Evolutionary conservation across 345 rosid species (phyloP).

Genomic region (Rhodamnia rubescens): DNA sequence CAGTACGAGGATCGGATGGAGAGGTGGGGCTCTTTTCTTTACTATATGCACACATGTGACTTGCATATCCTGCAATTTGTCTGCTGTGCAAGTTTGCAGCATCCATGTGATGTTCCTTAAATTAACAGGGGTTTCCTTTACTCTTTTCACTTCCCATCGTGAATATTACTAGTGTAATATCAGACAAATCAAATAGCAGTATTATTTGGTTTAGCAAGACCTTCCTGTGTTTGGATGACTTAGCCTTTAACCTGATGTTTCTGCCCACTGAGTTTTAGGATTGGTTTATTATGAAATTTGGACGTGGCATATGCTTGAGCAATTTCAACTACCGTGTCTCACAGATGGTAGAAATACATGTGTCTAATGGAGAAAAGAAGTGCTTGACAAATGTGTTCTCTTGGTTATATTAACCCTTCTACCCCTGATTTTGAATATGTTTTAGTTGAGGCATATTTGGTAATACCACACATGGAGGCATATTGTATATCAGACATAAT

Average conservation of each 20-base stretch:
- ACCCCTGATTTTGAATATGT: not conserved
- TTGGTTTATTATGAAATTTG: not conserved
- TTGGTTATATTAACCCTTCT: not conserved
- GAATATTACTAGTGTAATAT: not conserved
- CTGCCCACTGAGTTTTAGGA: not conserved
- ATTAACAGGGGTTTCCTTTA: not conserved
- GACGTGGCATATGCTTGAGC: not conserved
- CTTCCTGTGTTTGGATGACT: not conserved
- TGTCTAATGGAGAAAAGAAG: not conserved
- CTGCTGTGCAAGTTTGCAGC: too few relatives aligned
- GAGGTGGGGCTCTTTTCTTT: constrained; percentile 42
- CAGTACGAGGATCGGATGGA: constrained; percentile 91
- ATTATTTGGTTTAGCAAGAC: not conserved
- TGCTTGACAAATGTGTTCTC: not conserved
- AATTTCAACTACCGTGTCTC: not conserved
- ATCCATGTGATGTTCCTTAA: not conserved
- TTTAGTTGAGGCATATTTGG: not conserved
- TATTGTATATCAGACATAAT: not conserved
- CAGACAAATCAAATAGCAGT: not conserved
- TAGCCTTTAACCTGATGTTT: not conserved
- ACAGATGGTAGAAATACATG: not conserved
- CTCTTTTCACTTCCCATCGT: not conserved
- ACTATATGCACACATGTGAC: not conserved
- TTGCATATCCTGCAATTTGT: not conserved
- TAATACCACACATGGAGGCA: not conserved